These are phyloP conservation scores for Fusarium mundagurra DNA, from an alignment of 2,329 filamentous ascomycete species.

Conservation along the genomic window DNA sequence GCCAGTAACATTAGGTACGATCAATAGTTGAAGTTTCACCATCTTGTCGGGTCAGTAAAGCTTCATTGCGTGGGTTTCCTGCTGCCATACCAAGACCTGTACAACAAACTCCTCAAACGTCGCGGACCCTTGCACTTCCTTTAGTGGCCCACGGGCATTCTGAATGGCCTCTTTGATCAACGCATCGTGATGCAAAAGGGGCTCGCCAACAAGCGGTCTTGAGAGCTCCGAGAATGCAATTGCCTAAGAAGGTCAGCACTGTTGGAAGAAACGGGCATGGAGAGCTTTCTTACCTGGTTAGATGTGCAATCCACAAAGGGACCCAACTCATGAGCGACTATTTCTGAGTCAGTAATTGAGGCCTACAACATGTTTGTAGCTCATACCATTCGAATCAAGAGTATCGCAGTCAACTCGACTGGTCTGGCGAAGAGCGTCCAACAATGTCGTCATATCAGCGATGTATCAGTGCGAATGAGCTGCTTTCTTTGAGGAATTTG, in stretches of 20 bases:
- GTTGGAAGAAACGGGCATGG: not conserved
- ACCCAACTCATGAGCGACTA: conserved; percentile 46
- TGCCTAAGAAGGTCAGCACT: conserved; percentile 36
- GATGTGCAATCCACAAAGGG: conserved; percentile 52
- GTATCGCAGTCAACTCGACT: conserved; percentile 50
- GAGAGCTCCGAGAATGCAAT: conserved; percentile 49
- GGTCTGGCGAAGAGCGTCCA: conserved; percentile 42
- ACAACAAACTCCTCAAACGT: conserved; percentile 60
- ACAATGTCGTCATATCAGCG: conserved; percentile 39
- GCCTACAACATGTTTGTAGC: not conserved
- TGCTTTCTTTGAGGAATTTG: not conserved
- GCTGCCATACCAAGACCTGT: conserved; percentile 60
- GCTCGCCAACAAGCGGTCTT: conserved; percentile 24
- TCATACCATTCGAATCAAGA: conserved; percentile 47
- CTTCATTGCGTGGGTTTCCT: fast-evolving
- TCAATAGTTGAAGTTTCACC: conserved; percentile 63
- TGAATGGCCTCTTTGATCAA: conserved; percentile 43
- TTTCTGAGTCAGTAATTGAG: conserved; percentile 10
- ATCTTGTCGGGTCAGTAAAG: conserved; percentile 52
- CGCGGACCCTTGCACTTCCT: conserved; percentile 29
- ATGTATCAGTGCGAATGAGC: not conserved
- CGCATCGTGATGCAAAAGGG: conserved; percentile 41
- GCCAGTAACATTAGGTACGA: conserved; percentile 60
- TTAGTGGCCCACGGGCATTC: conserved; percentile 34
- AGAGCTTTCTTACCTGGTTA: conserved; percentile 42